These are phyloP conservation scores for Wickerhamiella brachini DNA, from an alignment of 805 yeast genomes.

Conservation along the genomic window DNA sequence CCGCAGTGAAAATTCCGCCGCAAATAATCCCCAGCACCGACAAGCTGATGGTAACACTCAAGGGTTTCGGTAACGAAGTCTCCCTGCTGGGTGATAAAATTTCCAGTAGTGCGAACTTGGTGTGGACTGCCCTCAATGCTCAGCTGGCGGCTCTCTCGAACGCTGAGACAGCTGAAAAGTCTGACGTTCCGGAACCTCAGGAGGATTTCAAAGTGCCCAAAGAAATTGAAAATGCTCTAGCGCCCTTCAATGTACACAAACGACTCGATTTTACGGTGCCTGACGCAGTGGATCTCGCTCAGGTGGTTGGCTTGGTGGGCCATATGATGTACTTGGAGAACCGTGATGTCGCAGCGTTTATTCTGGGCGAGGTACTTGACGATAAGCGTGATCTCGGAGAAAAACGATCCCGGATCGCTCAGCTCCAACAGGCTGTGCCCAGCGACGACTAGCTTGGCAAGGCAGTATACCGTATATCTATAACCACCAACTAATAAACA, in stretches of 20 bases:
- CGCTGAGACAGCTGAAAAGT: constrained; percentile 6
- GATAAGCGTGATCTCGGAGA: not conserved
- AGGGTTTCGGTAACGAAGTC: constrained; percentile 29
- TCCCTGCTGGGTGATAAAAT: constrained; percentile 14
- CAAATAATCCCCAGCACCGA: constrained; percentile 39
- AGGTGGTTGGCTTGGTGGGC: constrained; percentile 68
- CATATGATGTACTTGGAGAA: constrained; percentile 85
- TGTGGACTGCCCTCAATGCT: not conserved
- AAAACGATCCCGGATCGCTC: not conserved
- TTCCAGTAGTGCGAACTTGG: constrained; percentile 8
- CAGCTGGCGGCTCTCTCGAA: not conserved
- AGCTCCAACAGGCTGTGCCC: not conserved
- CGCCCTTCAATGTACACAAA: constrained; percentile 50
- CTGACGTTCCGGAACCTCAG: constrained; percentile 3
- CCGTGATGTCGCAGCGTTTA: constrained; percentile 65
- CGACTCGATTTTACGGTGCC: constrained; percentile 72
- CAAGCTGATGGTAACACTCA: constrained; percentile 27
- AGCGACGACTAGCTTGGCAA: not conserved
- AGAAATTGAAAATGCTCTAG: constrained; percentile 21
- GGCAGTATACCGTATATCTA: no score
- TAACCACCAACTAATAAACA: not conserved
- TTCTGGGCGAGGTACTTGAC: constrained; percentile 41
- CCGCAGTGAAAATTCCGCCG: constrained; percentile 38
- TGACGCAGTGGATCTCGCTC: constrained; percentile 64
- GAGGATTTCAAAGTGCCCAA: not conserved